Base-by-base conservation (phyloP, 805 yeast genomes). In the Maudiozyma pseudohumilis region DNA sequence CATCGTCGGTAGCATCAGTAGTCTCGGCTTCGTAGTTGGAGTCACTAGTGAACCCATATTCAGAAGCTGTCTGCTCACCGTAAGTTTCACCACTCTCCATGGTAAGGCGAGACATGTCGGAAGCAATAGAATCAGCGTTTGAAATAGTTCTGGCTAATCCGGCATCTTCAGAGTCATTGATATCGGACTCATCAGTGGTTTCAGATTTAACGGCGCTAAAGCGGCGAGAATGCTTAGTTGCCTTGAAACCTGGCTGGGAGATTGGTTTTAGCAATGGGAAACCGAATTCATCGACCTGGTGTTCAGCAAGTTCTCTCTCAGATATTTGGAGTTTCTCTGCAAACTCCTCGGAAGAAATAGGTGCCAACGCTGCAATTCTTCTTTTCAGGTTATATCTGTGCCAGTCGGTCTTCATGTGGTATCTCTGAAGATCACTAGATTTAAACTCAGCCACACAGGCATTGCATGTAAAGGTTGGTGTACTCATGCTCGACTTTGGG, bases 361-460 rank as follows among this genome's bases (percentile, higher is more conserved):
- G 80, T 6, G 88, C 80, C 40, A 87, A 62, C 22, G 72, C 72
- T 1, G 96, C 95, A 23, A 92, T 95, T 51, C 95, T 74, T 63
- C 98, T 76, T 56, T 92, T 92, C 53, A 92, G 70, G 54, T 92
- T 92, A 61, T 92, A 92, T 45, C 98, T 72, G 56, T 92, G 98
- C 98, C 98, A 92, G 40, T 92, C 98, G 2, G 95, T 79, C 56
- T 84, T 86, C 98, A 92, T 92, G 58, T 92, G 98, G 46, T 71
- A 72, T 44, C 97, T 70, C 63, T 92, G 98, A 41, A 78, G 68
- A 44, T 80, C 92, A n/a, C 94, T 80, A 26, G 78, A 68, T 30
- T 79, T 74, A 54, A 92, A 92, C 32, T 78, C 77, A 45, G 86
- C 75, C 18, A 76, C 77, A 61, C 98, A 92, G 16, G 95, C 80